A percentile compares a stretch with the other conserved stretches of the same genome.
Conservation (phyloP, 2,329 filamentous ascomycete species). For the Nigrospora osmanthi region DNA sequence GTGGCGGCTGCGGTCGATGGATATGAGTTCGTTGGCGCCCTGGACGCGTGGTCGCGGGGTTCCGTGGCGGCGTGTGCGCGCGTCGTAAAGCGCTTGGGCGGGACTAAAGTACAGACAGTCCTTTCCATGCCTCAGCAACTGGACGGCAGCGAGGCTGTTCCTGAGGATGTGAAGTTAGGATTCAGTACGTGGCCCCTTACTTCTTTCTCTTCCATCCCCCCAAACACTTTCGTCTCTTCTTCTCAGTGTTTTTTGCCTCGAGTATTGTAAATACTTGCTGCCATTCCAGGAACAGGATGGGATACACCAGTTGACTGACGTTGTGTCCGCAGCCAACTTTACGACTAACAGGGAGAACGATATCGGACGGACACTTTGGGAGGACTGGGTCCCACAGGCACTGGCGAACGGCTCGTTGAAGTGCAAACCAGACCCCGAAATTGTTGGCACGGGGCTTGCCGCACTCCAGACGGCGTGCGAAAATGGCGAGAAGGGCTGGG, state of each 20-base stretch:
- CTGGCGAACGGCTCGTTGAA: conserved; percentile 25
- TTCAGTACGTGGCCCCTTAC: conserved; percentile 10
- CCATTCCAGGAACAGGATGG: too few relatives aligned
- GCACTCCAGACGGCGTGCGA: conserved; percentile 22
- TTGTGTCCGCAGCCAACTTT: conserved; percentile 16
- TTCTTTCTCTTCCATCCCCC: too few relatives aligned
- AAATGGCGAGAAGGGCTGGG: not conserved
- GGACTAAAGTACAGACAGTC: not conserved
- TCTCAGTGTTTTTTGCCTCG: too few relatives aligned
- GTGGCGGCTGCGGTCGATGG: conserved; percentile 18
- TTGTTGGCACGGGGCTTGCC: conserved; percentile 32
- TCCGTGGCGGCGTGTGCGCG: conserved; percentile 2
- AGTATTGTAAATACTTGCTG: too few relatives aligned
- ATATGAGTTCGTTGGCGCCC: conserved; percentile 20
- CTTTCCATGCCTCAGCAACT: too few relatives aligned
- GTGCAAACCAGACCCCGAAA: conserved; percentile 28
- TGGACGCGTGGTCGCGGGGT: conserved; percentile 7
- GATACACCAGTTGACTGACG: conserved; percentile 10
- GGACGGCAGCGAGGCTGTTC: conserved; percentile 16
- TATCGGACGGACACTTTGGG: conserved; percentile 24
- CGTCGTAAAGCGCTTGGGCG: not conserved
- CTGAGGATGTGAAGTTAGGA: conserved; percentile 23
- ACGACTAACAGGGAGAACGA: conserved; percentile 19
- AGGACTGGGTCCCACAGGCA: conserved; percentile 28
- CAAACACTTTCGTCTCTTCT: too few relatives aligned